Evolutionary conservation across 768 basidiomycete species (phyloP), one percentile per base, ranked within the genome.

Genomic region (Gyrodon lividus): DNA sequence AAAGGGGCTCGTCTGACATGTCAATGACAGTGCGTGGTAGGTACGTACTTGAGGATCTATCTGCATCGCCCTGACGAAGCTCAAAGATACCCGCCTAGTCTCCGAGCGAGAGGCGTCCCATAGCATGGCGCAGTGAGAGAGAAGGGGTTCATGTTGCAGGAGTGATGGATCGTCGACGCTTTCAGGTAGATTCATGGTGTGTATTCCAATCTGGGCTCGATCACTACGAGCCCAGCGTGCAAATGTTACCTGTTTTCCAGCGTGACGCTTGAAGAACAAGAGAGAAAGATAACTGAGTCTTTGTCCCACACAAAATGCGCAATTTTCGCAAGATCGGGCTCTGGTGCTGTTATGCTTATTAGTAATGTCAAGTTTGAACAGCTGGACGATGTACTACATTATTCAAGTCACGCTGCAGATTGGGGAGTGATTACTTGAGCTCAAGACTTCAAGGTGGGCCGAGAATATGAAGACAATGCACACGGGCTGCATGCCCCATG

Each of bases 121-220:
- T 23, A 6, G 5, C n/a, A 56, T 9, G 20, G 43, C 0, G 41
- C 61, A 26, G 41, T 37, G 7, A 22, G 1, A 38, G 28, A 42
- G 6, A 26, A 70, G 53, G 23, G 58, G 66, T 39, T 63, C 65
- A 10, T 68, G 48, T 4, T 53, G 1, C 20, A 59, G 19, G 51
- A 68, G 57, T 23, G 59, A 65, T 6, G 34, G 26, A 19, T 67
- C 68, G 7, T 61, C n/a, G 30, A 51, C 23, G 6, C 9, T 7
- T n/a, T 14, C 0, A 2, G 58, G 66, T 24, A 49, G 46, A 47
- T 66, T 55, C 63, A 65, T 65, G 22, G 43, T 4, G 8, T 43
- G n/a, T 30, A 23, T n/a, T n/a, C n/a, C n/a, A n/a, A n/a, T n/a
- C 37, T 39, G 17, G 28, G 22, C 7, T 42, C 24, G 31, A 17